These are phyloP conservation scores for Hanseniaspora sp. DNA, from an alignment of 1,139 yeast genomes.

Conservation along the genomic window DNA sequence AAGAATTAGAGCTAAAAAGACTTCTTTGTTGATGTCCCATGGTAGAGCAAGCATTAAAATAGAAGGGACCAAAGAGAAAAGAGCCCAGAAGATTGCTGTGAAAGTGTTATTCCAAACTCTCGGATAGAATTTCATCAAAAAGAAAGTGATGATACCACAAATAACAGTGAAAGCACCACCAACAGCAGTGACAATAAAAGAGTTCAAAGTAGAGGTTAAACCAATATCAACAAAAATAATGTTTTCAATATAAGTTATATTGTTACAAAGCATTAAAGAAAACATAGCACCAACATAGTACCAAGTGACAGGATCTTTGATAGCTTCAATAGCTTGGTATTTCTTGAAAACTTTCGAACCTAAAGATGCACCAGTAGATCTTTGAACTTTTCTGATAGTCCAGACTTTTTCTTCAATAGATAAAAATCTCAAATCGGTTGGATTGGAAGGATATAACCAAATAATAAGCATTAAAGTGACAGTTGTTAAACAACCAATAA, in stretches of 20 bases:
- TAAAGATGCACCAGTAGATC: conserved; percentile 35
- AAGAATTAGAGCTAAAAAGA: conserved; percentile 35
- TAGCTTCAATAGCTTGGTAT: conserved; percentile 36
- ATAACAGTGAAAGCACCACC: conserved; percentile 37
- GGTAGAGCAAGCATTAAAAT: conserved; percentile 37
- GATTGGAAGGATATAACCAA: conserved; percentile 36
- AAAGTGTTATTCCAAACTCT: conserved; percentile 26
- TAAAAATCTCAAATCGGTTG: conserved; percentile 34
- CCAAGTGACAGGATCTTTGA: conserved; percentile 42
- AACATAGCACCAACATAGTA: conserved; percentile 30
- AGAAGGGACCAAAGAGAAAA: conserved; percentile 38
- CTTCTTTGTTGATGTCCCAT: conserved; percentile 35
- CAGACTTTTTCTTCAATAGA: conserved; percentile 36
- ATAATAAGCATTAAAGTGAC: conserved; percentile 25
- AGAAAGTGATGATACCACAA: conserved; percentile 30
- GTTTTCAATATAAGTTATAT: conserved; percentile 39
- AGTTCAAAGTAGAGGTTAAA: conserved; percentile 34
- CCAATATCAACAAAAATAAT: conserved; percentile 37
- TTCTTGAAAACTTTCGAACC: conserved; percentile 38
- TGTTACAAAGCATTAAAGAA: conserved; percentile 37
- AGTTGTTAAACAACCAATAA: conserved; percentile 37
- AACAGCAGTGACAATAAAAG: conserved; percentile 45
- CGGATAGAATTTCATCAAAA: conserved; percentile 18
- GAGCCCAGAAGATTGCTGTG: conserved; percentile 33
- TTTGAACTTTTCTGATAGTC: conserved; percentile 37